phyloP scores from a whole-genome alignment of 169 alveolate species.

The Plasmodium billcollinsi region DNA sequence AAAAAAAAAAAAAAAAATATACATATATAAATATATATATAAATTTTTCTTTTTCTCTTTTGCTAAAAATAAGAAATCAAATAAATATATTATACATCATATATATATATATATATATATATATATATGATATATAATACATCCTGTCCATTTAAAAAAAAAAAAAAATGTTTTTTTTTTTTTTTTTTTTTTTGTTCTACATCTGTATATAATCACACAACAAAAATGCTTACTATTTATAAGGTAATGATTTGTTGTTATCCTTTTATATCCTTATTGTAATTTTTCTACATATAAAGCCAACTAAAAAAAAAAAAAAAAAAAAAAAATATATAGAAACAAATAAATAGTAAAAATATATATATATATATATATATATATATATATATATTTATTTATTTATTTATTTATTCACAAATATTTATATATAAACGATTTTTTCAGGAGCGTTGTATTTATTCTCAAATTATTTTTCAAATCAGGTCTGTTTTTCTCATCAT shows the following conservation, averaged over 20 bases:
- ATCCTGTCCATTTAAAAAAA: not conserved
- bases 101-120: conserved; percentile 8
- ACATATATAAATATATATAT: conserved; percentile 14
- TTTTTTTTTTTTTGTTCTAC: not conserved
- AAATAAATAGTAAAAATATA: not conserved
- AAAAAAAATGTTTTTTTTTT: not conserved
- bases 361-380: not conserved
- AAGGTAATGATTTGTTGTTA: not conserved
- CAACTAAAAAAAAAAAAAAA: conserved; percentile 26
- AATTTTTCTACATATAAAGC: conserved; percentile 58
- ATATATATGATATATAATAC: not conserved
- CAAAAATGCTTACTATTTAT: too few species aligned
- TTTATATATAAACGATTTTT: conserved; percentile 25
- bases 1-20: not conserved
- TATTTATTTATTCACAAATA: not conserved
- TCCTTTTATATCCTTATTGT: conserved; percentile 10
- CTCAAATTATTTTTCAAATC: conserved; percentile 76
- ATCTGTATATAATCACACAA: not conserved
- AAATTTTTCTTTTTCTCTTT: not conserved
- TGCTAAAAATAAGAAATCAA: conserved; percentile 7
- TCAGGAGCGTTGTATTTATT: conserved; percentile 32
- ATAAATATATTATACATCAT: not conserved
- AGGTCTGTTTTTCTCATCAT: conserved; percentile 77
- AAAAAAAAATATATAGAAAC: not conserved
- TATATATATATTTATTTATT: not conserved